Evolutionary conservation across 2,329 filamentous ascomycete species (phyloP).

Genomic region (Fusarium haematococcum): DNA sequence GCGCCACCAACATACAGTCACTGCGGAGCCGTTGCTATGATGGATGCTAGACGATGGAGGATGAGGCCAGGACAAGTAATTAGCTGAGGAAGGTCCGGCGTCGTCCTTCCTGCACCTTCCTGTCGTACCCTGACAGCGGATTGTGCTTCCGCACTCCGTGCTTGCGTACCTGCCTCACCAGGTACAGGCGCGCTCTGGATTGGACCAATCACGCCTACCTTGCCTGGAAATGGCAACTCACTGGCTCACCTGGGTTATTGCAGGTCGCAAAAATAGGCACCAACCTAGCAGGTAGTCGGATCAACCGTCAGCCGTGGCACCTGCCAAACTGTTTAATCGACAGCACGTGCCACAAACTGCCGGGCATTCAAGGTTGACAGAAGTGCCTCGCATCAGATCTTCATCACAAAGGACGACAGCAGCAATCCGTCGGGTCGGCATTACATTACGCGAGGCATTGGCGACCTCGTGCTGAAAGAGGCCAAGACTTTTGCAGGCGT

Average conservation of each 20-base stretch:
- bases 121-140: constrained; percentile 9
- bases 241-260: background rate
- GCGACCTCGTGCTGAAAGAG: background rate
- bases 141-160: constrained; percentile 1
- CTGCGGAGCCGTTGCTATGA: background rate
- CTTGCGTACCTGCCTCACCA: constrained; percentile 8
- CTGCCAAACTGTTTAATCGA: constrained; percentile 6
- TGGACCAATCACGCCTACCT: background rate
- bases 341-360: constrained; percentile 14
- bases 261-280: background rate
- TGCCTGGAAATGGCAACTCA: background rate
- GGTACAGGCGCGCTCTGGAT: background rate
- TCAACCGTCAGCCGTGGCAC: constrained; percentile 10
- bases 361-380: background rate
- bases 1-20: constrained; percentile 27
- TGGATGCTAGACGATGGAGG: background rate
- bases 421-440: background rate
- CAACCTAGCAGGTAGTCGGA: background rate
- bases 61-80: background rate
- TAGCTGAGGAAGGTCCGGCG: constrained; percentile 5
- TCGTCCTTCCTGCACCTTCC: background rate
- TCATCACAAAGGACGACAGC: background rate
- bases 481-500: background rate
- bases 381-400: constrained; percentile 1
- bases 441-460: background rate